Base-by-base conservation (phyloP, 768 basidiomycete genomes). In the Phanerodontia chrysosporium region DNA sequence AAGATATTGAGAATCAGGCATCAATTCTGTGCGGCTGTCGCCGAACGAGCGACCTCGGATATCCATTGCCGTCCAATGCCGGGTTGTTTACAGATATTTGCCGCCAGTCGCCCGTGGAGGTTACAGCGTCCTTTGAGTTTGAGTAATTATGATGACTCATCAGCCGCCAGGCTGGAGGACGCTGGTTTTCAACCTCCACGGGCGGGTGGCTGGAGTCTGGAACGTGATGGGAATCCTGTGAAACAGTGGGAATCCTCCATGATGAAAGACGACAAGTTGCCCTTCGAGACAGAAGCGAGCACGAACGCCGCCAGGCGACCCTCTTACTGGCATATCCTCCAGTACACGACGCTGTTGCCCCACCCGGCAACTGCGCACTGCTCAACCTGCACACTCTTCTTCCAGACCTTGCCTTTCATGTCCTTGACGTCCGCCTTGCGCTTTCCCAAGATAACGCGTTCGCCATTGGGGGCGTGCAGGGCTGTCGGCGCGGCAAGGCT, bases 341-440 rank as follows among this genome's bases (percentile, higher is more conserved):
- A 91, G 66, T 90, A 92, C 0, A 91, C 77, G 49, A 81, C 73
- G 61, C 83, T 88, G 65, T 74, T 84, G 25, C 81, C 80, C 65
- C 78, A 80, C n/a, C 90, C 89, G 25, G 81, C 80, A 9, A 81
- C 77, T 16, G 80, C 82, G 49, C 74, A 72, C 67, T 92, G 90
- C 70, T 89, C 83, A 25, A 92, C 85, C 44, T 77, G 70, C 16
- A 84, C 80, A 45, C 78, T 78, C 58, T 74, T 77, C 67, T 80
- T 83, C 82, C 85, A 89, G 3, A 82, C 69, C 49, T 76, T 78
- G 9, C 87, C 87, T 49, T 75, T 71, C 55, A 88, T 66, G 66
- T 90, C 88, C 57, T 72, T 77, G 28, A 90, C 83, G 27, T 75
- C 76, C 55, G 70, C 79, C 61, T 70, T 79, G 58, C 72, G 76